Evolutionary conservation across 306 rosid genomes (phyloP), one percentile per base, ranked within the genome.

Genomic region (Delonix regia): DNA sequence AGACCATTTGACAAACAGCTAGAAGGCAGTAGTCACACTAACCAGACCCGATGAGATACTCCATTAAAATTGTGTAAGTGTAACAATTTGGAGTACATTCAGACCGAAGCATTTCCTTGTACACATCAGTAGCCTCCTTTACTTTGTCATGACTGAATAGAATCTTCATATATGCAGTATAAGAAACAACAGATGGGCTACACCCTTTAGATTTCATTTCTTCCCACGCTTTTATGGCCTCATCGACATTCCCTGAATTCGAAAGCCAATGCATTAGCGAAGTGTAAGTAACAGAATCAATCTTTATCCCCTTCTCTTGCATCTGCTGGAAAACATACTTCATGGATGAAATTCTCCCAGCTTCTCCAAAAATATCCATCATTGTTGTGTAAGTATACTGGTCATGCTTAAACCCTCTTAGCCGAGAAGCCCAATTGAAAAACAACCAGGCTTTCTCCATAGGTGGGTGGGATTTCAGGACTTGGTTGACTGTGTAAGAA

Each of bases 221-320:
- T 56, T 86, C 90, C 98, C 97, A 94, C 44, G 86, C 74, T 69
- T 79, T 73, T 27, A 89, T n/a, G 15, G 98, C 97, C 69, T 85
- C 94, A 42, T 88, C 86, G 12, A 86, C 73, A 61, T 90, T 83
- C 64, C 91, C 93, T 1, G 84, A 88, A 53, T 57, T 72, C 0
- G 96, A 91, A n/a, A 83, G 83, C 98, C 98, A 91, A 79, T 94
- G 96, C 98, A 94, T 88, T 24, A 91, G 52, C 36, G 91, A 91
- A 80, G 98, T 94, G 83, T 87, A 91, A 71, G 96, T 86, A 65
- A 87, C 96, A 25, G 85, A 87, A 74, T 90, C 98, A 48, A 88
- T 63, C 78, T 84, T 87, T 33, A 91, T 75, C 12, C 83, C 91
- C 77, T 83, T 94, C 79, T 88, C 92, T 28, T 78, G 86, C 98